phyloP scores from a whole-genome alignment of 2,329 filamentous ascomycete species.

The Curvularia eragrostidis region DNA sequence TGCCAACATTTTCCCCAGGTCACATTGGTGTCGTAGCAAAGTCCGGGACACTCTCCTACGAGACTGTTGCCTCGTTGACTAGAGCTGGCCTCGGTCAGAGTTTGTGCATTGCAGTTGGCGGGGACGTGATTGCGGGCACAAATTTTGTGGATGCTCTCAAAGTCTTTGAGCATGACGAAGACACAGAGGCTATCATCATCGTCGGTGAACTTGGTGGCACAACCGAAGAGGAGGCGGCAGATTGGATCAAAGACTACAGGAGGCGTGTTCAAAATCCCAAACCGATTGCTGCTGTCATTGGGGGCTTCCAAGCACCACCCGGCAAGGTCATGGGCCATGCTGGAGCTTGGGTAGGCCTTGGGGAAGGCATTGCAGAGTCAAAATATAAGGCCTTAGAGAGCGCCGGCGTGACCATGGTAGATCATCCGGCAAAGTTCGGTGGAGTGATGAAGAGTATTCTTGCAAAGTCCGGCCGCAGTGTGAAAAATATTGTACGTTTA shows the following conservation, averaged over 20 bases:
- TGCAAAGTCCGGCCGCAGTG: slow-evolving; percentile 50
- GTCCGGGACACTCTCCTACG: slow-evolving; percentile 80
- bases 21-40: slow-evolving; percentile 79
- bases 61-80: slow-evolving; percentile 77
- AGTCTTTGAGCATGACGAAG: slow-evolving; percentile 69
- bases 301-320: slow-evolving; percentile 67
- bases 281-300: slow-evolving; percentile 76
- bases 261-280: slow-evolving; percentile 66
- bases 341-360: slow-evolving; percentile 72
- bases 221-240: slow-evolving; percentile 73
- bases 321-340: slow-evolving; percentile 80
- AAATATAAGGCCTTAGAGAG: slow-evolving; percentile 72
- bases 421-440: slow-evolving; percentile 79
- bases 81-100: slow-evolving; percentile 78
- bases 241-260: slow-evolving; percentile 73
- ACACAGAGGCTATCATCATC: slow-evolving; percentile 74
- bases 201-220: slow-evolving; percentile 76
- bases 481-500: slow-evolving; percentile 48
- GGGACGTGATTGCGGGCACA: slow-evolving; percentile 76
- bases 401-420: slow-evolving; percentile 72
- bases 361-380: slow-evolving; percentile 68
- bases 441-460: slow-evolving; percentile 69
- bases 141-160: slow-evolving; percentile 74
- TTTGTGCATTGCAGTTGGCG: slow-evolving; percentile 78
- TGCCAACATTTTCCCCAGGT: slow-evolving; percentile 73